Evolutionary conservation across 2,329 filamentous ascomycete species (phyloP).

Genomic region (Phialocephala sp.): DNA sequence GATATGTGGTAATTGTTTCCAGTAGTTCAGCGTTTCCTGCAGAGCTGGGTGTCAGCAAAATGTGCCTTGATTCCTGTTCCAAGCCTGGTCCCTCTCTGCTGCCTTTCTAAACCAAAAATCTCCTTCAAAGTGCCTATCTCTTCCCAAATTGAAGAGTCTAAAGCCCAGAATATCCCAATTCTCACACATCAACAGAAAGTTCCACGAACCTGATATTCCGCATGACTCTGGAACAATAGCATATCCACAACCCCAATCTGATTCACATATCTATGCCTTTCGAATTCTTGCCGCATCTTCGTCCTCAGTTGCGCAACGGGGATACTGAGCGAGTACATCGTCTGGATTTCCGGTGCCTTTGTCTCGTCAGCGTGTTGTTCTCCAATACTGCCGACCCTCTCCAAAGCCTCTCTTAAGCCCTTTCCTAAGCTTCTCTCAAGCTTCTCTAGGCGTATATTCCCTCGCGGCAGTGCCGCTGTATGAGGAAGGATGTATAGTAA

Average conservation of each 20-base stretch:
- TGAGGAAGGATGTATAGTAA: not conserved
- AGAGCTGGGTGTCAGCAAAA: not conserved
- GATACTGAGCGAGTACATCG: conserved; percentile 93
- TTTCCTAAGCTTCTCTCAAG: not conserved
- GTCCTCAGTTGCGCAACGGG: conserved; percentile 88
- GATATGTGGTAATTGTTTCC: conserved; percentile 95
- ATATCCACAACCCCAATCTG: conserved; percentile 89
- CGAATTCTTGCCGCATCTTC: conserved; percentile 95
- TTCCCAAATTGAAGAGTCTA: not conserved
- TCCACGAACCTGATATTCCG: conserved; percentile 83
- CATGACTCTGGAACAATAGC: conserved; percentile 86
- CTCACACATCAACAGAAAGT: conserved; percentile 5
- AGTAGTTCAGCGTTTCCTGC: conserved; percentile 98
- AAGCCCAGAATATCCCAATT: not conserved
- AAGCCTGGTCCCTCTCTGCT: not conserved
- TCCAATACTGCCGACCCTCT: not conserved
- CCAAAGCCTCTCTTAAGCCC: not conserved
- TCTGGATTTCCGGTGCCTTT: conserved; percentile 94
- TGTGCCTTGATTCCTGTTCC: not conserved
- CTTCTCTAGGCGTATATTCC: not conserved
- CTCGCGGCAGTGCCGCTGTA: not conserved
- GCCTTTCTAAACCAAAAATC: not conserved
- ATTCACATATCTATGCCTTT: conserved; percentile 91
- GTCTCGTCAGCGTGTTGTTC: conserved; percentile 25
- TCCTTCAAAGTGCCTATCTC: not conserved